A percentile compares a stretch with the other conserved stretches of the same genome.
These are phyloP conservation scores for Lachnellula subtilissima DNA, from an alignment of 2,329 filamentous ascomycete species.

Conservation along the genomic window DNA sequence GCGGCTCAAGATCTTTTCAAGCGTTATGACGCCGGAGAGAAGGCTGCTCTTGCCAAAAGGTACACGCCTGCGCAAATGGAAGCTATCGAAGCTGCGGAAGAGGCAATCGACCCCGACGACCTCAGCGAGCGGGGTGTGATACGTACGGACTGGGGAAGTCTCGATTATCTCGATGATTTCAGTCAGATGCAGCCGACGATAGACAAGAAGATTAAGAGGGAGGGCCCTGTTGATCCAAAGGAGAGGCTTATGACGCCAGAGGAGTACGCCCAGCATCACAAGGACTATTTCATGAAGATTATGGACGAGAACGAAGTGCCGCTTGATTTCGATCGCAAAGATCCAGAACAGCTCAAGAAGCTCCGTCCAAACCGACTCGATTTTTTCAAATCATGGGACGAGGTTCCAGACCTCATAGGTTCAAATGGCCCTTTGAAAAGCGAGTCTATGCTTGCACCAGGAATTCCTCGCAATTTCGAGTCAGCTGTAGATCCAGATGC, in stretches of 20 bases:
- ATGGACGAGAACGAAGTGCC: slow-evolving; percentile 13
- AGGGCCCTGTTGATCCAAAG: slow-evolving; percentile 25
- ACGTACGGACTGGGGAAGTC: slow-evolving; percentile 65
- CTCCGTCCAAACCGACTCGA: slow-evolving; percentile 17
- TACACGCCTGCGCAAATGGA: slow-evolving; percentile 80
- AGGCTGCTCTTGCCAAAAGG: slow-evolving; percentile 53
- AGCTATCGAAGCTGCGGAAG: slow-evolving; percentile 76
- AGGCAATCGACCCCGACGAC: slow-evolving; percentile 69
- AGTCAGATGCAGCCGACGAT: slow-evolving; percentile 70
- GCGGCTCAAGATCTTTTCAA: slow-evolving; percentile 45
- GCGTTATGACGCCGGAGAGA: slow-evolving; percentile 63
- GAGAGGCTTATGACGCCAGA: slow-evolving; percentile 54
- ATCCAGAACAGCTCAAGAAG: slow-evolving; percentile 4
- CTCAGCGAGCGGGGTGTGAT: slow-evolving; percentile 67
- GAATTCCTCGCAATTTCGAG: slow-evolving; percentile 21
- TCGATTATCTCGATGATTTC: slow-evolving; percentile 80
- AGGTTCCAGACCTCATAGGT: slow-evolving; percentile 20
- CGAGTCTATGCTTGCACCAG: slow-evolving; percentile 20
- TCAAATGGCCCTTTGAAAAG: slow-evolving; percentile 20
- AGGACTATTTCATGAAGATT: slow-evolving; percentile 35
- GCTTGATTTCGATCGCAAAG: slow-evolving; percentile 2
- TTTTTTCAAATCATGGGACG: slow-evolving; percentile 18
- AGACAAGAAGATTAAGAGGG: slow-evolving; percentile 57
- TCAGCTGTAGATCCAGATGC: slow-evolving; percentile 4
- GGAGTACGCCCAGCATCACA: slow-evolving; percentile 57